Evolutionary conservation across 257 asterid species (phyloP).

Genomic region (Ajuga chamaepitys): DNA sequence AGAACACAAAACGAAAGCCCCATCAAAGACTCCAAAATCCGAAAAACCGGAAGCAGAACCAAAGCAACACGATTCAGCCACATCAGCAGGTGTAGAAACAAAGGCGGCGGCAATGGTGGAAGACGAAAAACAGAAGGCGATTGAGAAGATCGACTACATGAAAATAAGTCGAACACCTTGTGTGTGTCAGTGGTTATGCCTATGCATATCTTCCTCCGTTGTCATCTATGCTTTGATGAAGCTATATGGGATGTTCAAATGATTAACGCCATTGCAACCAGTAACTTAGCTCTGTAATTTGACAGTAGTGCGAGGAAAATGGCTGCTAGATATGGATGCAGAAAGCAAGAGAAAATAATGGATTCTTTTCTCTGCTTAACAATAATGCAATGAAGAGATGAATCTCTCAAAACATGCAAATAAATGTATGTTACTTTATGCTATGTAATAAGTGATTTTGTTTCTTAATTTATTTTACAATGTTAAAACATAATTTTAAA

Average conservation of each 20-base stretch:
- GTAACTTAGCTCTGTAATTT: too few relatives aligned
- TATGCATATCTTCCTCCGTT: conserved; percentile 49
- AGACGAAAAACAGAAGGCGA: conserved; percentile 11
- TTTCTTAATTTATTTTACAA: too few relatives aligned
- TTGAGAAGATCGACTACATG: conserved; percentile 12
- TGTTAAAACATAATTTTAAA: too few relatives aligned
- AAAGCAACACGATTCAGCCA: conserved; percentile 1
- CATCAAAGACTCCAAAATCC: conserved; percentile 12
- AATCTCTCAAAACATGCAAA: neutral
- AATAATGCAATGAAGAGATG: neutral
- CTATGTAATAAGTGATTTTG: neutral
- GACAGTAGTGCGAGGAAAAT: too few relatives aligned
- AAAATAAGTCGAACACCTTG: conserved; percentile 20
- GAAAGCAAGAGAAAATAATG: neutral
- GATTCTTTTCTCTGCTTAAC: neutral
- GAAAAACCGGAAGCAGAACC: neutral
- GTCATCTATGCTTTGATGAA: conserved; percentile 49
- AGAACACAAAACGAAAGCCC: conserved; percentile 27
- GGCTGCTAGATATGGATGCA: neutral
- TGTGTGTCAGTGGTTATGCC: conserved; percentile 41
- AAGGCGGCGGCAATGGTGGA: conserved; percentile 10
- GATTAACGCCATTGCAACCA: conserved; percentile 1
- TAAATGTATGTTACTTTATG: neutral
- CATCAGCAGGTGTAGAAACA: conserved; percentile 6
- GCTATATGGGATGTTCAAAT: conserved; percentile 34